Conservation (phyloP, 306 rosid genomes). For the Abrus pulchellus region DNA sequence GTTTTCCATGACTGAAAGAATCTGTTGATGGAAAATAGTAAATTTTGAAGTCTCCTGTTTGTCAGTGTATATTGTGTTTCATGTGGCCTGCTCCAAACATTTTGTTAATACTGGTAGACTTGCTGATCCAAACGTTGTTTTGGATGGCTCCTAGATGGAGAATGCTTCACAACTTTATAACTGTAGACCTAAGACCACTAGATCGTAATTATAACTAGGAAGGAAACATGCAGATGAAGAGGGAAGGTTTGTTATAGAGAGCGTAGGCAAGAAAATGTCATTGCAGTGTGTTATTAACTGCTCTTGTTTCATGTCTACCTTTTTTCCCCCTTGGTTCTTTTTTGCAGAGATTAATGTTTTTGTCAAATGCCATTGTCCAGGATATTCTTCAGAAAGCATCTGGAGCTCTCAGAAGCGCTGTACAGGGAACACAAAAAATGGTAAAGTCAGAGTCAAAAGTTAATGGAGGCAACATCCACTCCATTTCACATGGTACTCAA, state of each 20-base stretch:
- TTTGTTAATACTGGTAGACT: background rate
- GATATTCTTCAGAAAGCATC: constrained; percentile 69
- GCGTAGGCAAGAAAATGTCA: background rate
- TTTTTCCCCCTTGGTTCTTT: background rate
- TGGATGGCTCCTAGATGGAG: background rate
- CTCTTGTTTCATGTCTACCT: constrained; percentile 20
- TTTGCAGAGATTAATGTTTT: constrained; percentile 37
- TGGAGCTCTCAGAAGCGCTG: constrained; percentile 61
- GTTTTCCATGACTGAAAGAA: constrained; percentile 15
- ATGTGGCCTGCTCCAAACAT: background rate
- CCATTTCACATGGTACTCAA: constrained; percentile 54
- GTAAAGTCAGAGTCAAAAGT: constrained; percentile 58
- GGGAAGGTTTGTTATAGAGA: constrained; percentile 7
- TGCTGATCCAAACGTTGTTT: background rate
- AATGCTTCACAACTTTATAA: background rate
- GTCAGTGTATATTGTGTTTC: background rate
- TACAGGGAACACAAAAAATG: constrained; percentile 56
- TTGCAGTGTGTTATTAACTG: background rate
- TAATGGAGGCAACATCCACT: constrained; percentile 55
- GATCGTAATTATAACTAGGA: constrained; percentile 8
- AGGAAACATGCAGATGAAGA: constrained; percentile 15
- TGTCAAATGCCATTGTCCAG: constrained; percentile 48
- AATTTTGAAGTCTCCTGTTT: background rate
- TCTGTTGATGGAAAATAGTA: constrained; percentile 19
- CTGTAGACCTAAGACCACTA: background rate